phyloP scores from a whole-genome alignment of 2,329 filamentous ascomycete species.

The Endocalyx cinctus region DNA sequence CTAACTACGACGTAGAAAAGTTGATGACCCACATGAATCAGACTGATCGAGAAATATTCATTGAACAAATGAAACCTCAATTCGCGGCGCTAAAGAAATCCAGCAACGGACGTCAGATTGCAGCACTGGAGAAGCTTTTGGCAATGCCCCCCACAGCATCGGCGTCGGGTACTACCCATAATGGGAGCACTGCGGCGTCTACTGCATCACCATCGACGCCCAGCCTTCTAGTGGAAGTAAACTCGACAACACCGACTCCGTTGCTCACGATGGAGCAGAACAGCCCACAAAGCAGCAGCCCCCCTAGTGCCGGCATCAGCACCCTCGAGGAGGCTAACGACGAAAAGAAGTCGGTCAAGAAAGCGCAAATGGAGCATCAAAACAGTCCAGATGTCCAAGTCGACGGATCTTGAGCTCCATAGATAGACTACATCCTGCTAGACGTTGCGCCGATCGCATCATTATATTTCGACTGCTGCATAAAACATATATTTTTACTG shows the following conservation, averaged over 20 bases:
- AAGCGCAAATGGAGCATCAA: conserved; percentile 7
- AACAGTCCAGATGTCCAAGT: conserved; percentile 11
- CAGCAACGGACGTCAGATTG: conserved; percentile 62
- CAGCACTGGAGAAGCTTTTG: conserved; percentile 57
- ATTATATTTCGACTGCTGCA: too few relatives aligned
- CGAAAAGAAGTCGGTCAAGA: conserved; percentile 17
- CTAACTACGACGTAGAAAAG: conserved; percentile 60
- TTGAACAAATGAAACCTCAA: conserved; percentile 54
- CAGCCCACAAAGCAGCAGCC: conserved; percentile 62
- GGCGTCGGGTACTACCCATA: conserved; percentile 1
- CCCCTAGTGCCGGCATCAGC: conserved; percentile 59
- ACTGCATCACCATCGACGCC: conserved; percentile 28
- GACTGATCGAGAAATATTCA: conserved; percentile 52
- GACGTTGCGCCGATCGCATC: too few relatives aligned
- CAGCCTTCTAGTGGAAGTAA: conserved; percentile 40
- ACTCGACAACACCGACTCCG: conserved; percentile 58
- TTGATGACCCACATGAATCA: conserved; percentile 62
- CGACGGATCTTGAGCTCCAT: conserved; percentile 12
- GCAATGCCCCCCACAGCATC: conserved; percentile 1
- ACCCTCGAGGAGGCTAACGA: conserved; percentile 37
- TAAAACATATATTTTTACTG: too few relatives aligned
- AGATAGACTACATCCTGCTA: too few relatives aligned
- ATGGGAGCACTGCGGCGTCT: conserved; percentile 10
- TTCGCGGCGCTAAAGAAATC: conserved; percentile 59
- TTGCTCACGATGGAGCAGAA: conserved; percentile 64